phyloP scores from a whole-genome alignment of 1,284 basidiomycete genomes.

The Ustilago curta region DNA sequence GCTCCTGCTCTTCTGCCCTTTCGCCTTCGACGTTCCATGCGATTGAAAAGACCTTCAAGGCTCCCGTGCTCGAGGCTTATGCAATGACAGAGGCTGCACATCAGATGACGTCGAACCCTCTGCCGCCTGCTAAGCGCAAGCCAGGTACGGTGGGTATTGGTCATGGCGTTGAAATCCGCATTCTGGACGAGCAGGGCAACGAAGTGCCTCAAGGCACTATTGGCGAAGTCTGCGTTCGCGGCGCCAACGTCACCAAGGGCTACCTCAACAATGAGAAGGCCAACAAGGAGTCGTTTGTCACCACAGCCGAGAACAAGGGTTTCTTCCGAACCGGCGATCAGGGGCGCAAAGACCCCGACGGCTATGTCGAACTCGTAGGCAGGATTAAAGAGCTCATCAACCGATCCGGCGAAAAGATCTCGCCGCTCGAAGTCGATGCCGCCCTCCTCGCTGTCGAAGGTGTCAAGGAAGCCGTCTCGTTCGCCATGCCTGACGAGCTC shows the following conservation, averaged over 20 bases:
- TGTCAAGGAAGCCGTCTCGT: slow-evolving; percentile 73
- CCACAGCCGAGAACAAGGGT: slow-evolving; percentile 69
- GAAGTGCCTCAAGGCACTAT: slow-evolving; percentile 69
- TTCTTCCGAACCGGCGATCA: slow-evolving; percentile 76
- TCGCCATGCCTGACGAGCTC: slow-evolving; percentile 68
- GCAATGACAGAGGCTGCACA: slow-evolving; percentile 71
- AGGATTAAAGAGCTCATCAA: slow-evolving; percentile 69
- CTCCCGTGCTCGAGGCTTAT: slow-evolving; percentile 73
- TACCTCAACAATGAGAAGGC: slow-evolving; percentile 72
- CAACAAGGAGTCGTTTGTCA: slow-evolving; percentile 69
- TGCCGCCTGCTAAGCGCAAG: slow-evolving; percentile 69
- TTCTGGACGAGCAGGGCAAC: slow-evolving; percentile 70
- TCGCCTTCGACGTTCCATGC: slow-evolving; percentile 71
- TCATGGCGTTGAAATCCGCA: slow-evolving; percentile 71
- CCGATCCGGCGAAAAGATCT: slow-evolving; percentile 77
- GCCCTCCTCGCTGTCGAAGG: slow-evolving; percentile 72
- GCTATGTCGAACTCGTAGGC: slow-evolving; percentile 73
- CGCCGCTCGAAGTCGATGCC: slow-evolving; percentile 76
- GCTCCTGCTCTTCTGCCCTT: slow-evolving; percentile 72
- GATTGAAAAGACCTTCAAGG: slow-evolving; percentile 71
- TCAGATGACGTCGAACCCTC: slow-evolving; percentile 71
- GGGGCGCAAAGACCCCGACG: slow-evolving; percentile 75
- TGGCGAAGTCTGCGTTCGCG: slow-evolving; percentile 72
- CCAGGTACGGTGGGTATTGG: slow-evolving; percentile 72
- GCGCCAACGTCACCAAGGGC: slow-evolving; percentile 72